A percentile compares a stretch with the other conserved stretches of the same genome.
These are phyloP conservation scores for Thalassia testudinum DNA, from an alignment of 116 monocot genomes.

Conservation along the genomic window DNA sequence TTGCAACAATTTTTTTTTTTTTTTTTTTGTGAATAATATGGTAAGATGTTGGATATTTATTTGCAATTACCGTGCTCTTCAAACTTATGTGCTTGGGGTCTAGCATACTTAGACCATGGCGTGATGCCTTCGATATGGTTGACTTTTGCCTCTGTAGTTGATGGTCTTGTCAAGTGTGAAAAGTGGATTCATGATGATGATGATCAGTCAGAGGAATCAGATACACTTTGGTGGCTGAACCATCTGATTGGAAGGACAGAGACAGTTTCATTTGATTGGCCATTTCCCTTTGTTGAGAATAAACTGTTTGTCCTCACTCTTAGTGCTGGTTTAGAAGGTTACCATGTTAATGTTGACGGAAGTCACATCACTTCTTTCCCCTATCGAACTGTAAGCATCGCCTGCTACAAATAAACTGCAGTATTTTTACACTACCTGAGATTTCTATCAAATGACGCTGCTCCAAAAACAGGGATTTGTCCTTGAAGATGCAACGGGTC, in stretches of 20 bases:
- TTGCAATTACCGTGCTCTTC: too few species aligned
- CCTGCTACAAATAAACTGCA: background rate
- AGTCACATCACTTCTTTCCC: constrained; percentile 65
- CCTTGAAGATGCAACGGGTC: constrained; percentile 71
- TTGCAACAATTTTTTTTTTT: too few species aligned
- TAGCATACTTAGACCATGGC: too few species aligned
- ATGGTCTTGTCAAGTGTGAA: constrained; percentile 70
- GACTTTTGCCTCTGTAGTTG: constrained; percentile 24
- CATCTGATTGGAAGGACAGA: constrained; percentile 55
- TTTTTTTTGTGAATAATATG: too few species aligned
- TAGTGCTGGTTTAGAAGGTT: constrained; percentile 66
- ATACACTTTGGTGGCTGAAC: constrained; percentile 50
- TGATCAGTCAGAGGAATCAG: constrained; percentile 29
- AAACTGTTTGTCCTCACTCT: constrained; percentile 59
- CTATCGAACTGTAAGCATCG: constrained; percentile 49
- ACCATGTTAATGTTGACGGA: constrained; percentile 59
- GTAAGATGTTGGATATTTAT: too few species aligned
- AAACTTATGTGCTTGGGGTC: too few species aligned
- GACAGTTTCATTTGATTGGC: constrained; percentile 54
- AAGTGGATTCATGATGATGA: constrained; percentile 61
- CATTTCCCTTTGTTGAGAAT: constrained; percentile 52
- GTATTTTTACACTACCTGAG: background rate
- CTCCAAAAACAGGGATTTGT: constrained; percentile 39
- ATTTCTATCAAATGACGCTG: background rate
- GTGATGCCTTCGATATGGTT: too few species aligned